Percentiles rank a stretch among this genome's conserved stretches.
Conservation (phyloP, 2,329 filamentous ascomycete species). For the Phialophora expanda region DNA sequence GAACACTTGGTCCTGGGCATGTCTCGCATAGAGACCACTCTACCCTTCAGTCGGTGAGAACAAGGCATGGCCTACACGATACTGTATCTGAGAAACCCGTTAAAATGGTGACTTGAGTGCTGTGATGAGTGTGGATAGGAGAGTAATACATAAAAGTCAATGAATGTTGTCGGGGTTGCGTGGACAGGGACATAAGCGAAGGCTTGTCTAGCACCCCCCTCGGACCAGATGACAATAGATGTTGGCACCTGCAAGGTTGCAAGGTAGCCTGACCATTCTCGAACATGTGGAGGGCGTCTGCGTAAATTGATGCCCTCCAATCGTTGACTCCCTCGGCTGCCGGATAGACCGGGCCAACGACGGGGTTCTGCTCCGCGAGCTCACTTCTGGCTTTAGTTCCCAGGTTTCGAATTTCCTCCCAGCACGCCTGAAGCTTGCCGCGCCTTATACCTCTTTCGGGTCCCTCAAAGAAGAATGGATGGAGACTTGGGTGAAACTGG, state of each 20-base stretch:
- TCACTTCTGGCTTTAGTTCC: background rate
- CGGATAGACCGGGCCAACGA: background rate
- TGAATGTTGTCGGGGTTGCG: background rate
- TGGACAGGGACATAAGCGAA: background rate
- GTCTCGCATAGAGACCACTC: background rate
- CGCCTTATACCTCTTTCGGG: background rate
- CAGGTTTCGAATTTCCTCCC: background rate
- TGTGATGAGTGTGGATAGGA: background rate
- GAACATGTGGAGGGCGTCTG: background rate
- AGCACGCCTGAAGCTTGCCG: background rate
- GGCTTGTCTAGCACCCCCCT: constrained; percentile 1
- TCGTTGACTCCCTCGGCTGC: background rate
- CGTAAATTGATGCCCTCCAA: background rate
- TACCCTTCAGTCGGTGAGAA: background rate
- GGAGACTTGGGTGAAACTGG: background rate
- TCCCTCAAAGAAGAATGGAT: background rate
- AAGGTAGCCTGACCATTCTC: background rate
- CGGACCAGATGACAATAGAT: background rate
- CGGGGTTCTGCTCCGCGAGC: background rate
- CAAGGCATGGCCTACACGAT: background rate
- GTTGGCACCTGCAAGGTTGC: background rate
- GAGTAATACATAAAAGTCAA: background rate
- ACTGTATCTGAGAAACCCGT: background rate
- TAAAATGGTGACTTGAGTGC: background rate
- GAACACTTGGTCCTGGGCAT: background rate